A percentile compares a stretch with the other conserved stretches of the same genome.
These are phyloP conservation scores for Euphorbia tirucalli DNA, from an alignment of 345 rosid species.

Conservation along the genomic window DNA sequence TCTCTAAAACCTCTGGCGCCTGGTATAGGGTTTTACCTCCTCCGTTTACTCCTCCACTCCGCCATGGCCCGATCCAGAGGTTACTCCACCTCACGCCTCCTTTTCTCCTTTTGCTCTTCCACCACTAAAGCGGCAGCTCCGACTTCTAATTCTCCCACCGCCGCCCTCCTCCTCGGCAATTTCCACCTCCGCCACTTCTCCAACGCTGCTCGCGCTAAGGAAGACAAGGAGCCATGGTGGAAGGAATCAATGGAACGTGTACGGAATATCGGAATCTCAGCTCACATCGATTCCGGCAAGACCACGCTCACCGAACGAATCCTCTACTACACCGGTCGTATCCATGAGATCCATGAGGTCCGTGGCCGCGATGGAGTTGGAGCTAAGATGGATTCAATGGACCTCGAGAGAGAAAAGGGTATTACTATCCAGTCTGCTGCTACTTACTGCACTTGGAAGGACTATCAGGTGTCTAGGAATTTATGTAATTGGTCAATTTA, in stretches of 20 bases:
- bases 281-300: conserved; percentile 98
- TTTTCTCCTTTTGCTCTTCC: conserved; percentile 14
- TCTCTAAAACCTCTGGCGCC: background rate
- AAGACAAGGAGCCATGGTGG: conserved; percentile 91
- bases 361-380: conserved; percentile 96
- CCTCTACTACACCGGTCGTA: conserved; percentile 85
- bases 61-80: conserved; percentile 29
- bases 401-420: conserved; percentile 97
- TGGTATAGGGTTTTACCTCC: conserved; percentile 4
- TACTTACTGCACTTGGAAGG: conserved; percentile 95
- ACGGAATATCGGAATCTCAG: conserved; percentile 96
- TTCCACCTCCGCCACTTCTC: conserved; percentile 64
- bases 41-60: background rate
- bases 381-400: conserved; percentile 99
- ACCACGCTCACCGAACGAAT: conserved; percentile 93
- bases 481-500: background rate
- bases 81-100: conserved; percentile 20
- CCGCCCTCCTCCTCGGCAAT: conserved; percentile 59
- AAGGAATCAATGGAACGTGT: conserved; percentile 85
- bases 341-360: conserved; percentile 98
- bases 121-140: background rate
- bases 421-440: conserved; percentile 99
- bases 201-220: conserved; percentile 70
- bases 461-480: conserved; percentile 52
- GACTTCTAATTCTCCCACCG: conserved; percentile 36